Percentiles rank a stretch among this genome's conserved stretches.
phyloP scores from a whole-genome alignment of 1,139 yeast species.

The Suhomyces bolitotheri region DNA sequence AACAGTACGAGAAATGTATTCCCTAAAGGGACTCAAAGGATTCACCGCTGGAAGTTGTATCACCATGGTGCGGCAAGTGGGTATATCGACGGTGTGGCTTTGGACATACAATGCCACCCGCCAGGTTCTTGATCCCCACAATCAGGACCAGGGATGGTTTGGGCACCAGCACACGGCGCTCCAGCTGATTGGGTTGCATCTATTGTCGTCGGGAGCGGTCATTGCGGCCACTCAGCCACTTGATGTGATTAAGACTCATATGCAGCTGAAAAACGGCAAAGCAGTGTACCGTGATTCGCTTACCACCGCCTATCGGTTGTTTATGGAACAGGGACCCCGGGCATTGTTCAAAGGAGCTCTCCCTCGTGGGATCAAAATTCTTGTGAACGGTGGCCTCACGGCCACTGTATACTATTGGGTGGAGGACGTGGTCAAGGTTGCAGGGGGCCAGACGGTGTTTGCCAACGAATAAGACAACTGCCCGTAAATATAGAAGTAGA shows the following conservation, averaged over 20 bases:
- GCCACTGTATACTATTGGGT: slow-evolving; percentile 66
- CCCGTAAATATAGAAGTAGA: neutral
- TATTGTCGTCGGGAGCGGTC: slow-evolving; percentile 62
- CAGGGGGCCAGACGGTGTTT: slow-evolving; percentile 54
- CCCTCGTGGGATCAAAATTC: slow-evolving; percentile 77
- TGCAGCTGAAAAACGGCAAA: slow-evolving; percentile 75
- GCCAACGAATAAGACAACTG: slow-evolving; percentile 22
- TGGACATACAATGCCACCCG: slow-evolving; percentile 78
- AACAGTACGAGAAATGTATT: slow-evolving; percentile 65
- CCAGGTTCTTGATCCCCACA: slow-evolving; percentile 64
- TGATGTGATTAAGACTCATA: slow-evolving; percentile 84
- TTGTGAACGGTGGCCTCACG: slow-evolving; percentile 78
- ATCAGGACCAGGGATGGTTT: slow-evolving; percentile 47
- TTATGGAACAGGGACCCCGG: slow-evolving; percentile 63
- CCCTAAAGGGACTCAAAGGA: slow-evolving; percentile 73
- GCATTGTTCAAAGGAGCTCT: slow-evolving; percentile 77
- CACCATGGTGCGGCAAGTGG: slow-evolving; percentile 75
- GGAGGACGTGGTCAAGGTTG: slow-evolving; percentile 50
- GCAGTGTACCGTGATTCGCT: slow-evolving; percentile 65
- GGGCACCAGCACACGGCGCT: slow-evolving; percentile 43
- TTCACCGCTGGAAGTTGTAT: slow-evolving; percentile 81
- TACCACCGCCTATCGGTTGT: slow-evolving; percentile 70
- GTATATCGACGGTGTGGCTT: slow-evolving; percentile 79
- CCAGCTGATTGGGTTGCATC: slow-evolving; percentile 53
- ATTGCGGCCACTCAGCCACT: slow-evolving; percentile 85